Base-by-base conservation (phyloP, 495 filamentous ascomycete species). In the Hypoxylon trugodes region DNA sequence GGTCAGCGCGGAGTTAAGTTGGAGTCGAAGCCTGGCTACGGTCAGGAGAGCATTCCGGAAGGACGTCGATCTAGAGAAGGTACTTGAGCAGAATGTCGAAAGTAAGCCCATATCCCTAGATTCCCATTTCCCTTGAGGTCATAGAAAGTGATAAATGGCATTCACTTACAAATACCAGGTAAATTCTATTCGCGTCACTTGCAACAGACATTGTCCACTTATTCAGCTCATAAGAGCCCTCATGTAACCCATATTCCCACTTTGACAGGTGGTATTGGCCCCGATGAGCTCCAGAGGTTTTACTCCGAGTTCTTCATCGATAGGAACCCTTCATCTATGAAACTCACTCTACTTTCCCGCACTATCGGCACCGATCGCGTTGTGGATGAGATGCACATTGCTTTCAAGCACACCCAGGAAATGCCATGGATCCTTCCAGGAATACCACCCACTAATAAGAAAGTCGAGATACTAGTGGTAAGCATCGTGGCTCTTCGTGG, bases 401-500 rank as follows among this genome's bases (percentile, higher is more conserved):
- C 79, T 0, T 92, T 91, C 70, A 83, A 84, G 51, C 90, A 93
- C 68, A 86, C 87, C 2, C 75, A 82, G 32, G 80, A 82, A 45
- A 81, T 92, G 45, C 85, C 86, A 1, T 92, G 89, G 90, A 86
- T 93, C 63, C 76, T 92, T 0, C 90, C 89, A 0, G 88, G 84
- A 0, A 79, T 93, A 0, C 81, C 86, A 5, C 78, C 89, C 3
- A 93, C 89, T 21, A 62, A 71, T 41, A 72, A 70, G 18, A 45
- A 55, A 21, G 69, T 75, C 49, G 71, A 73, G 49, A 16, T 75
- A 12, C 35, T 69, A 16, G 35, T 72, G 19, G 65, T 75, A 6
- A 75, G 69, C 51, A 69, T 75, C 40, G 86, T 90, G 3, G 81
- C 82, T 28, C 63, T 91, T 49, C 77, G 87, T 2, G 88, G 79